These are phyloP conservation scores for Alternaria rosae DNA, from an alignment of 2,329 filamentous ascomycete genomes.

Conservation along the genomic window DNA sequence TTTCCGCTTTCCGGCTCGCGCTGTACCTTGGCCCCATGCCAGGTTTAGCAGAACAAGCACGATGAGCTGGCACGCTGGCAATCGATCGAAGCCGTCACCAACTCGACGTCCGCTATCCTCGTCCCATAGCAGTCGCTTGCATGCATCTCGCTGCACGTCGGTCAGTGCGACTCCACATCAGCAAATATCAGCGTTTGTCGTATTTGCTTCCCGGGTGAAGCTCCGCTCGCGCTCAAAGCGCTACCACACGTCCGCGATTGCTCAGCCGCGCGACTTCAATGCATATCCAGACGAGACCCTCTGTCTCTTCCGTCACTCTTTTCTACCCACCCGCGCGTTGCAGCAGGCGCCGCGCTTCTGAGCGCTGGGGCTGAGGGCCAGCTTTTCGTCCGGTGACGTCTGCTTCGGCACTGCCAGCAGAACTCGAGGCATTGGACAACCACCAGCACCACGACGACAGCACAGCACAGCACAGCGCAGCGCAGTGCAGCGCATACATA, in stretches of 20 bases:
- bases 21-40: slow-evolving; percentile 23
- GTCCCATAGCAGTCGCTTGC: slow-evolving; percentile 17
- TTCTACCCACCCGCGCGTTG: slow-evolving; percentile 14
- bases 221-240: slow-evolving; percentile 8
- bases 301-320: slow-evolving; percentile 15
- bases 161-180: slow-evolving; percentile 16
- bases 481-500: slow-evolving; percentile 15
- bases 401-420: slow-evolving; percentile 20
- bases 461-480: slow-evolving; percentile 15
- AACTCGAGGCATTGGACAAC: slow-evolving; percentile 18
- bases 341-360: slow-evolving; percentile 21
- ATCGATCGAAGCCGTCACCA: slow-evolving; percentile 18
- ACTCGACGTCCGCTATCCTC: slow-evolving; percentile 6
- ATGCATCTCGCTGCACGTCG: slow-evolving; percentile 15
- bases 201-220: slow-evolving; percentile 5
- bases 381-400: slow-evolving; percentile 25
- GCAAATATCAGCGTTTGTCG: slow-evolving; percentile 11
- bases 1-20: slow-evolving; percentile 14
- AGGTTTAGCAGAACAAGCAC: slow-evolving; percentile 24
- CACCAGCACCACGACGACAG: slow-evolving; percentile 16
- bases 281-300: slow-evolving; percentile 8
- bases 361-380: slow-evolving; percentile 23
- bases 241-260: slow-evolving; percentile 6
- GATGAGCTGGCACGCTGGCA: slow-evolving; percentile 16
- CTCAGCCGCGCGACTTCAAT: slow-evolving; percentile 14